These are phyloP conservation scores for Leccinum subfulvum DNA, from an alignment of 1,284 basidiomycete species.

Conservation along the genomic window DNA sequence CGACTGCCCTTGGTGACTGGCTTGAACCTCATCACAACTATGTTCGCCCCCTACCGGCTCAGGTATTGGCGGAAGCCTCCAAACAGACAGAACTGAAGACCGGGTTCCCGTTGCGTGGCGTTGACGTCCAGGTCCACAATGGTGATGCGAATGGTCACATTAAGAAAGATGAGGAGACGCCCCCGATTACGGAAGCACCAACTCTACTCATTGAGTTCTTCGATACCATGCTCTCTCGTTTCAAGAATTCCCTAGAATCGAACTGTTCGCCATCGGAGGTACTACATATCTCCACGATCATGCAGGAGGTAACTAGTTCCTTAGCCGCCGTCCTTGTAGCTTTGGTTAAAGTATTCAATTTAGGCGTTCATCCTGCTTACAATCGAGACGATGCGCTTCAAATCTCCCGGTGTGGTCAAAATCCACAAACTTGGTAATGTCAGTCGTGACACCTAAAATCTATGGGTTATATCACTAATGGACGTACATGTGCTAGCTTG, in stretches of 20 bases:
- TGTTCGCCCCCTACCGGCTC: constrained; percentile 62
- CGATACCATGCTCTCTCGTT: constrained; percentile 54
- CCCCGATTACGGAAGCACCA: constrained; percentile 59
- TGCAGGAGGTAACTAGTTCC: constrained; percentile 59
- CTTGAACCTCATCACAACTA: constrained; percentile 71
- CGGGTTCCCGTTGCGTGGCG: constrained; percentile 61
- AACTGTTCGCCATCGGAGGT: constrained; percentile 45
- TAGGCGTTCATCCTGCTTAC: constrained; percentile 69
- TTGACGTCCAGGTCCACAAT: constrained; percentile 49
- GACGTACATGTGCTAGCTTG: constrained; percentile 46
- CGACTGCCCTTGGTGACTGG: constrained; percentile 64
- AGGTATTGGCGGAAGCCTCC: constrained; percentile 70
- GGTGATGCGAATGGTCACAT: constrained; percentile 47
- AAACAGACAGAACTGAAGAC: constrained; percentile 69
- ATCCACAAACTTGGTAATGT: constrained; percentile 69
- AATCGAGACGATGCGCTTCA: constrained; percentile 69
- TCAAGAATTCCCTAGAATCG: constrained; percentile 42
- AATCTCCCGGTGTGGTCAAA: constrained; percentile 63
- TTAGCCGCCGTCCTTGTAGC: not conserved
- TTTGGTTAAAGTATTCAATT: constrained; percentile 6
- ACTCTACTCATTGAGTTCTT: constrained; percentile 56
- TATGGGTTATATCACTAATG: constrained; percentile 1
- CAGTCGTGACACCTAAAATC: constrained; percentile 23
- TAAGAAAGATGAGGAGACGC: constrained; percentile 71
- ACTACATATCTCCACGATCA: constrained; percentile 67